Evolutionary conservation across 2,329 filamentous ascomycete genomes (phyloP).

Genomic region (Monilinia fructicola): DNA sequence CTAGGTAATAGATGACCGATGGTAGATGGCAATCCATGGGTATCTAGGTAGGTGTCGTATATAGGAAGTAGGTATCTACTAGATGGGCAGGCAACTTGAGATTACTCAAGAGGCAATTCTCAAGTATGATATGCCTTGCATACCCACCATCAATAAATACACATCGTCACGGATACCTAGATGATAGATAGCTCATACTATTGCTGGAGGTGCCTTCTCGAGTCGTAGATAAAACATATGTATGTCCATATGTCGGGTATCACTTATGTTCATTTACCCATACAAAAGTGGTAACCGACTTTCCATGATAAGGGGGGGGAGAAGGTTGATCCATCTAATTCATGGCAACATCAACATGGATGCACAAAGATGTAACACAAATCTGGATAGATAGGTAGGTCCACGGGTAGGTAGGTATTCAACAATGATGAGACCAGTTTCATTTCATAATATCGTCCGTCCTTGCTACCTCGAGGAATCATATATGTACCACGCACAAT

Average conservation of each 20-base stretch:
- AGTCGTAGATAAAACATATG: no score
- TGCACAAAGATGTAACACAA: not conserved
- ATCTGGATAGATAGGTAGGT: not conserved
- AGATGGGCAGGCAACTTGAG: not conserved
- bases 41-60: no score
- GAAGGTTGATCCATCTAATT: not conserved
- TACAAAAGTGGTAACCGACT: not conserved
- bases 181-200: no score
- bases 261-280: not conserved
- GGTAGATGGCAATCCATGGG: no score
- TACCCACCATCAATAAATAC: not conserved
- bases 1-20: no score
- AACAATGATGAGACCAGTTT: slow-evolving; percentile 1
- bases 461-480: slow-evolving; percentile 20
- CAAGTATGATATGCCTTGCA: not conserved
- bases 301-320: not conserved
- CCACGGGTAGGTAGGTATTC: no score
- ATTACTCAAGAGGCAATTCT: not conserved
- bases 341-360: not conserved
- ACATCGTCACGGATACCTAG: no score
- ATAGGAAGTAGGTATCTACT: not conserved
- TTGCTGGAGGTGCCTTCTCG: no score
- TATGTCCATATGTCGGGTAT: no score
- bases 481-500: not conserved
- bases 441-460: slow-evolving; percentile 1